Conservation (phyloP, 805 yeast genomes). For the Saccharomycopsis fibuligera region DNA sequence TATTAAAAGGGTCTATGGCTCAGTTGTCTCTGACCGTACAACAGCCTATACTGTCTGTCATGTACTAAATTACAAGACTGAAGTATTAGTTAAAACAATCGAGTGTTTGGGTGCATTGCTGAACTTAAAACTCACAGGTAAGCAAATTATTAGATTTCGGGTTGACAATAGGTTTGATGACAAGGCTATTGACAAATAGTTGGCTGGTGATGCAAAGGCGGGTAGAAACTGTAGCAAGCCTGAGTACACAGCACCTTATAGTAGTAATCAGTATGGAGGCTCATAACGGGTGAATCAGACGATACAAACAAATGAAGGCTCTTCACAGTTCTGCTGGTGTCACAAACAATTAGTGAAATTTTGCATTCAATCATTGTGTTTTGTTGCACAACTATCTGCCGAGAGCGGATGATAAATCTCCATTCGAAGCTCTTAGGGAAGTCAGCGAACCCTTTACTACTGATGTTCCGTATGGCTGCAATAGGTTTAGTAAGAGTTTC, state of each 20-base stretch:
- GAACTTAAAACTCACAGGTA: no score
- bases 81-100: background rate
- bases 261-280: background rate
- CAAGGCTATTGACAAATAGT: background rate
- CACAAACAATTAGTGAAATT: no score
- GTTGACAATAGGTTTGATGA: background rate
- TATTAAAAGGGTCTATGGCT: background rate
- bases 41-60: background rate
- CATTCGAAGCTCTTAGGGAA: background rate
- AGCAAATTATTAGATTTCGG: background rate
- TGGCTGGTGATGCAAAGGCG: background rate
- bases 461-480: background rate
- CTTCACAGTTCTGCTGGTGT: background rate
- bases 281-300: background rate
- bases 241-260: background rate
- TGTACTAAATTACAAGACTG: background rate
- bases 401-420: background rate
- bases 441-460: background rate
- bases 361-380: background rate
- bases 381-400: background rate
- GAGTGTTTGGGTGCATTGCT: background rate
- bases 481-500: background rate
- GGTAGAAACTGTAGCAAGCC: background rate
- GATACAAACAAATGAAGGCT: background rate
- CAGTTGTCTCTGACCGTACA: background rate